Evolutionary conservation across 2,329 filamentous ascomycete genomes (phyloP).

Genomic region (Claviceps sp.): DNA sequence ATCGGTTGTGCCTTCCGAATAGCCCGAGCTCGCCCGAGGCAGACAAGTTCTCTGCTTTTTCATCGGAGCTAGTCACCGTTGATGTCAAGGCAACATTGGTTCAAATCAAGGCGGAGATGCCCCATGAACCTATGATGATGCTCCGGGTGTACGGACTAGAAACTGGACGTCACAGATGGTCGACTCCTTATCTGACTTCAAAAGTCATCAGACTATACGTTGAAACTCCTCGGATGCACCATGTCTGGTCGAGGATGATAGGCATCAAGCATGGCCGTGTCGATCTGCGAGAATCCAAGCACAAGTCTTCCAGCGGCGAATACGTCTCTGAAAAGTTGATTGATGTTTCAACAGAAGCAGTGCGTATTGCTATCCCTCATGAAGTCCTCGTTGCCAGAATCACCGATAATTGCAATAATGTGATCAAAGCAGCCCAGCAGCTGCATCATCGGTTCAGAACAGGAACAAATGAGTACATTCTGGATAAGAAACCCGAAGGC

Average conservation of each 20-base stretch:
- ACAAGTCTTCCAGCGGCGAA: constrained; percentile 46
- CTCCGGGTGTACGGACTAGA: constrained; percentile 75
- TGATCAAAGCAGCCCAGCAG: constrained; percentile 74
- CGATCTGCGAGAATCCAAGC: constrained; percentile 65
- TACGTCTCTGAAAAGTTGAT: constrained; percentile 65
- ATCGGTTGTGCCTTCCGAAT: constrained; percentile 21
- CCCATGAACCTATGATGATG: constrained; percentile 82
- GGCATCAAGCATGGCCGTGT: constrained; percentile 71
- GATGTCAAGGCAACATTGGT: constrained; percentile 72
- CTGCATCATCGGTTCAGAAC: constrained; percentile 88
- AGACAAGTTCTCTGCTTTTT: constrained; percentile 19
- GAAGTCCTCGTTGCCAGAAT: constrained; percentile 81
- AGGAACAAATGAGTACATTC: constrained; percentile 73
- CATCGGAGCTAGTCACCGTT: constrained; percentile 59
- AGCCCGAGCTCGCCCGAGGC: constrained; percentile 15
- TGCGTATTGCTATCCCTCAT: constrained; percentile 79
- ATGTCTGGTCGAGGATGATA: constrained; percentile 74
- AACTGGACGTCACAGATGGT: constrained; percentile 75
- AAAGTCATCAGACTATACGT: constrained; percentile 76
- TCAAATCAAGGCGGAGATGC: constrained; percentile 81
- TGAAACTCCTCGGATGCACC: constrained; percentile 68
- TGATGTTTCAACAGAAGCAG: constrained; percentile 72
- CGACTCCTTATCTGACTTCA: constrained; percentile 65
- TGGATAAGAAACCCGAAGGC: constrained; percentile 71
- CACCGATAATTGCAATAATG: constrained; percentile 86